Evolutionary conservation across 176 grass and related monocot genomes (phyloP).

Genomic region (Microstegium vimineum): DNA sequence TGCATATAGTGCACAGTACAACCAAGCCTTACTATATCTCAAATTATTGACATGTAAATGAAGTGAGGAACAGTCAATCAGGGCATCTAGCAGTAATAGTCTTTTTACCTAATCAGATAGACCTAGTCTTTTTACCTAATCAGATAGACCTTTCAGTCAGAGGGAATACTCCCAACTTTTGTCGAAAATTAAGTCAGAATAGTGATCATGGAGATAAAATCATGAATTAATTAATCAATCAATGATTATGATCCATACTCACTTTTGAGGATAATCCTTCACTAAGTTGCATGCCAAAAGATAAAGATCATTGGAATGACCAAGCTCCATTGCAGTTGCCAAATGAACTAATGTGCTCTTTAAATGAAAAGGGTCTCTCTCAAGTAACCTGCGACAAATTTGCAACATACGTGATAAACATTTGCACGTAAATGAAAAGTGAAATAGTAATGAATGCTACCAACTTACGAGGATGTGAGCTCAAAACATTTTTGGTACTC

Average conservation of each 20-base stretch:
- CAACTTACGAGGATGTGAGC: slow-evolving; percentile 85
- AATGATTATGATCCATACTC: slow-evolving; percentile 29
- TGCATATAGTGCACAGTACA: background rate
- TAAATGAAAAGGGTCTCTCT: slow-evolving; percentile 94
- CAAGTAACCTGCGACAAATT: slow-evolving; percentile 75
- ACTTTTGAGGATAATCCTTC: slow-evolving; percentile 98
- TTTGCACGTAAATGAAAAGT: slow-evolving; percentile 11
- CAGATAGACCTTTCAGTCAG: background rate
- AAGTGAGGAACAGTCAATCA: background rate
- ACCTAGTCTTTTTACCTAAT: too few species aligned
- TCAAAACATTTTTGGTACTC: slow-evolving; percentile 95
- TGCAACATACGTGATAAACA: slow-evolving; percentile 3
- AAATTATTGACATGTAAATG: slow-evolving; percentile 11
- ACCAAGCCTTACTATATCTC: slow-evolving; percentile 2
- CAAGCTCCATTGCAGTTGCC: slow-evolving; percentile 91
- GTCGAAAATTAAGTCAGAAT: background rate
- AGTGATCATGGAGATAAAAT: slow-evolving; percentile 12
- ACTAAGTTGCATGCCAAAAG: slow-evolving; percentile 87
- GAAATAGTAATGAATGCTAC: slow-evolving; percentile 15
- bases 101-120: too few species aligned
- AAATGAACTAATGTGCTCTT: slow-evolving; percentile 91
- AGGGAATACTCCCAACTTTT: background rate
- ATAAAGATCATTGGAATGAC: slow-evolving; percentile 95
- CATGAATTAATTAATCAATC: background rate
- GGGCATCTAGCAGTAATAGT: background rate